Percentiles rank a stretch among this genome's conserved stretches.
Conservation (phyloP, 495 filamentous ascomycete species). For the Annulohypoxylon stygium region DNA sequence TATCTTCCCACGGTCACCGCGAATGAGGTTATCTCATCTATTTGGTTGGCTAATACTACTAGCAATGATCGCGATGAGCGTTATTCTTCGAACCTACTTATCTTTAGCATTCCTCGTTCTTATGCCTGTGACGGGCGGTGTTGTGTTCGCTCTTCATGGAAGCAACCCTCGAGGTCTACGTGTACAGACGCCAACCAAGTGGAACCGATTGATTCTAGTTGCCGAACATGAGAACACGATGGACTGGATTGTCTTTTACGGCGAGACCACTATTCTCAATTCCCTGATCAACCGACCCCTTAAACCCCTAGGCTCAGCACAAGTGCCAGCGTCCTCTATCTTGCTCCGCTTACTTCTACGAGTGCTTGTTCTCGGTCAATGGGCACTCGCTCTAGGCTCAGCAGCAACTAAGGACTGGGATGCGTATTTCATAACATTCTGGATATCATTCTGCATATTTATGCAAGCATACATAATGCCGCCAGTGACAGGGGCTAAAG, state of each 20-base stretch:
- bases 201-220: conserved; percentile 4
- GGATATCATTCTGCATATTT: conserved; percentile 5
- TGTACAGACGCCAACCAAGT: conserved; percentile 4
- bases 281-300: conserved; percentile 5
- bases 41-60: conserved; percentile 2
- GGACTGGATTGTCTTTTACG: conserved; percentile 5
- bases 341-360: not conserved
- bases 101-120: conserved; percentile 3
- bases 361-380: conserved; percentile 2
- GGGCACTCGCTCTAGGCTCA: conserved; percentile 1
- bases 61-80: conserved; percentile 2
- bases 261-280: conserved; percentile 2
- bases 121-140: conserved; percentile 6
- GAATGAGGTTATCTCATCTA: not conserved
- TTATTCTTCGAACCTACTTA: conserved; percentile 8
- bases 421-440: conserved; percentile 9
- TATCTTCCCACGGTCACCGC: conserved; percentile 1
- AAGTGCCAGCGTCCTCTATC: not conserved
- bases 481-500: conserved; percentile 1
- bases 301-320: not conserved
- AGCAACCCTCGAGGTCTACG: conserved; percentile 5
- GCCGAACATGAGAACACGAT: conserved; percentile 7
- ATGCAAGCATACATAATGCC: conserved; percentile 7
- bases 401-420: conserved; percentile 9
- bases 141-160: conserved; percentile 1